Evolutionary conservation across 495 filamentous ascomycete species (phyloP), one percentile per base, ranked within the genome.

Genomic region (Aspergillus panamensis): DNA sequence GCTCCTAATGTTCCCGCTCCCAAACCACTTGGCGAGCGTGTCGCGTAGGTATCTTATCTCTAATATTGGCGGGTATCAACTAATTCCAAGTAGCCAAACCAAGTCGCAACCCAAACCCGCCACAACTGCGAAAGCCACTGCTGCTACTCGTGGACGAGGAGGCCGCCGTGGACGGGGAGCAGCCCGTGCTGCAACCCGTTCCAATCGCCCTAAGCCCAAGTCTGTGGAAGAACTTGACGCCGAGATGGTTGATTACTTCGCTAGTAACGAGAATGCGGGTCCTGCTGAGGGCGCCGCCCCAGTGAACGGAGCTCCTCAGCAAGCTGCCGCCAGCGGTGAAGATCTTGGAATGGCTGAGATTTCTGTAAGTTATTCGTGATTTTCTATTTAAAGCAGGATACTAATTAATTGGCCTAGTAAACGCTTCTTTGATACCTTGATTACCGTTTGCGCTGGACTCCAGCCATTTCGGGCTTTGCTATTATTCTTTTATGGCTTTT

Each of bases 161-260:
- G 80, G 79, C 45, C 75, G 78, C 61, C 73, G 70, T 56, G 67
- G 76, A 47, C 80, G 82, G 62, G 66, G 76, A 48, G 80, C 82
- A 48, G 80, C 82, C 62, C 72, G 76, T 57, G 75, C 72, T 51
- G 62, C 53, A 39, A 82, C 83, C 54, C 83, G 74, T 62, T 70
- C 77, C 58, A 69, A 68, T 53, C 89, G 89, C 51, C 83, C 84
- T 6, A 96, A 95, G 85, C 80, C 81, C 53, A 96, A 96, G 85
- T 92, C 90, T 10, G 83, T 85, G 3, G 92, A 96, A 69, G 91
- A 97, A 75, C 80, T 97, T 10, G 92, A 97, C 69, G 89, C 88
- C 8, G 92, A 97, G 65, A 96, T 97, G 92, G 82, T 82, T 7
- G 92, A 97, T 64, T 96, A 96, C 75, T 96, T 93, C 63, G 66